phyloP scores from a whole-genome alignment of 225 moss, liverwort and hornwort species.

The Pseudoscleropodium purum region DNA sequence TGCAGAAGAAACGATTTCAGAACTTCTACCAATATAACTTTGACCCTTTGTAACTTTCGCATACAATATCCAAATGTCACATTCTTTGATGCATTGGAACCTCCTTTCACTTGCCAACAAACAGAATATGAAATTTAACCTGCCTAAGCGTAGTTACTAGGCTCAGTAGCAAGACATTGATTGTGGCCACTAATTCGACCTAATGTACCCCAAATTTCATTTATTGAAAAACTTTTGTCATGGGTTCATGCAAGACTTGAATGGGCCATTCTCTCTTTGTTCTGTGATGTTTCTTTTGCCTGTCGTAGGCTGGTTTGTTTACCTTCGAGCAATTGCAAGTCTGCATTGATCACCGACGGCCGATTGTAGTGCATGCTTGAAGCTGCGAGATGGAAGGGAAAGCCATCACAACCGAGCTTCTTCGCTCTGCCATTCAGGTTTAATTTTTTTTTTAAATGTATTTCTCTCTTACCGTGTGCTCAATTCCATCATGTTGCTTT shows the following conservation, averaged over 20 bases:
- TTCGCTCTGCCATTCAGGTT: slow-evolving; percentile 61
- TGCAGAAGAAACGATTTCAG: fast-evolving
- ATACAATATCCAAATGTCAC: fast-evolving
- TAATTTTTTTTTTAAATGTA: not conserved
- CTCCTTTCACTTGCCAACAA: not conserved
- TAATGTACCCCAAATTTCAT: not conserved
- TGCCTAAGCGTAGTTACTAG: fast-evolving
- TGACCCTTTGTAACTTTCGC: too few species aligned
- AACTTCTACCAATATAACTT: not conserved
- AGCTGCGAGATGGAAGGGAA: slow-evolving; percentile 50
- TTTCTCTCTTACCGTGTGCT: too few species aligned
- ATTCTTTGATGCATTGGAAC: fast-evolving
- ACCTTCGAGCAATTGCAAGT: not conserved
- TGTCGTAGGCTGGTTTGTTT: not conserved
- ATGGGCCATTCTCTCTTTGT: too few species aligned
- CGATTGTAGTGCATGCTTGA: not conserved
- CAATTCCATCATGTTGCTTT: not conserved
- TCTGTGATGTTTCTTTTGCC: not conserved
- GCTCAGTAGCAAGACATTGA: fast-evolving
- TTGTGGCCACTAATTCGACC: not conserved
- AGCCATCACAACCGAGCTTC: slow-evolving; percentile 63
- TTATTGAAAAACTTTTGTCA: fast-evolving
- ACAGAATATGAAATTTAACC: not conserved
- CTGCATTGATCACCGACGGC: not conserved
- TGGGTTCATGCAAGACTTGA: too few species aligned